Evolutionary conservation across 371 early-diverging fungal species (phyloP).

Genomic region (Batrachochytrium dendrobatidis): DNA sequence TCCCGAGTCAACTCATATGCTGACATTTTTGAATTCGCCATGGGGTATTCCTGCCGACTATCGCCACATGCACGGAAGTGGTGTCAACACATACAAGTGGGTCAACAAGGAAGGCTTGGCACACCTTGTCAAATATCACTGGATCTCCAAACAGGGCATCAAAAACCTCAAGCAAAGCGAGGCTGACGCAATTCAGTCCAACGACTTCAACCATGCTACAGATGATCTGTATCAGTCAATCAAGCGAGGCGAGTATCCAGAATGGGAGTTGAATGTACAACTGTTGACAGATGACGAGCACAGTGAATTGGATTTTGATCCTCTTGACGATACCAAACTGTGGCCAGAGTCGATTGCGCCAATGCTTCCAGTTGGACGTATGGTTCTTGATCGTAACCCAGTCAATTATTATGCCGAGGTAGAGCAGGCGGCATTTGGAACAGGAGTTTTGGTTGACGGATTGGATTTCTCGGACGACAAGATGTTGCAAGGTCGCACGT

Average conservation of each 20-base stretch:
- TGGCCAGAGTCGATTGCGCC: constrained; percentile 60
- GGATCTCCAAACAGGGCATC: constrained; percentile 73
- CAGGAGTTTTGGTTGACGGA: constrained; percentile 67
- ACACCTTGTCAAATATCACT: constrained; percentile 81
- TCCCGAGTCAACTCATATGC: constrained; percentile 41
- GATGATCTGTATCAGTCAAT: constrained; percentile 71
- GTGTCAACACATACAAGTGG: constrained; percentile 55
- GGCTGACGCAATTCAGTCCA: constrained; percentile 52
- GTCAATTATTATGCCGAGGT: constrained; percentile 74
- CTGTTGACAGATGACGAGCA: constrained; percentile 61
- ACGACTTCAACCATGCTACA: constrained; percentile 67
- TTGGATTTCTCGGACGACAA: constrained; percentile 62
- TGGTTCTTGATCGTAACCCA: constrained; percentile 70
- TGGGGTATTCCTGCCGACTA: constrained; percentile 39
- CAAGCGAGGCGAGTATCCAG: constrained; percentile 61
- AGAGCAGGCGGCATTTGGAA: constrained; percentile 72
- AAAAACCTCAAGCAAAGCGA: constrained; percentile 61
- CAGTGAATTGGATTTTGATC: constrained; percentile 63
- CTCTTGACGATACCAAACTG: constrained; percentile 81
- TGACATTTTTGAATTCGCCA: constrained; percentile 39
- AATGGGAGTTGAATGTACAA: constrained; percentile 70
- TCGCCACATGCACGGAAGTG: constrained; percentile 25
- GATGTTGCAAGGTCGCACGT: constrained; percentile 71
- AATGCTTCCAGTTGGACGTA: constrained; percentile 60
- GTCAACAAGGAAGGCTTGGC: constrained; percentile 62